A percentile compares a stretch with the other conserved stretches of the same genome.
These are phyloP conservation scores for Usnea hakonensis DNA, from an alignment of 495 filamentous ascomycete genomes.

Conservation along the genomic window DNA sequence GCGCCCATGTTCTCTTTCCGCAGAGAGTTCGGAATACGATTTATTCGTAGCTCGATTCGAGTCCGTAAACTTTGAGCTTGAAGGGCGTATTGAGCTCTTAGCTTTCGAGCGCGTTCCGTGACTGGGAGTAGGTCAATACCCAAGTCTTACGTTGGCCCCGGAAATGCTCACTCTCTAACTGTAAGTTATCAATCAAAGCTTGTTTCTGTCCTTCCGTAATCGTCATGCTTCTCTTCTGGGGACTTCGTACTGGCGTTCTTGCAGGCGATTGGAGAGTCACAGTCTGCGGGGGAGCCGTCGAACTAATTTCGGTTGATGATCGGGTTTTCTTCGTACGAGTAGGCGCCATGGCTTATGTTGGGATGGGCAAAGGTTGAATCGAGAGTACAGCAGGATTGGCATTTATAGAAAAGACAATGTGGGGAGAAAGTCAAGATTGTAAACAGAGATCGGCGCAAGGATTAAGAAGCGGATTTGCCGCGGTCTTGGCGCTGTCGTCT, in stretches of 20 bases:
- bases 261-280: slow-evolving; percentile 36
- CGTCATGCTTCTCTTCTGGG: slow-evolving; percentile 52
- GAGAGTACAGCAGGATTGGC: background rate
- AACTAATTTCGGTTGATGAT: slow-evolving; percentile 39
- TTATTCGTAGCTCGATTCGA: slow-evolving; percentile 88
- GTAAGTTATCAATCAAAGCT: slow-evolving; percentile 83
- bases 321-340: slow-evolving; percentile 51
- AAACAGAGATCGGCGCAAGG: slow-evolving; percentile 17
- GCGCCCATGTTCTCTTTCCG: slow-evolving; percentile 81
- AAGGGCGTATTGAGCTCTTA: slow-evolving; percentile 81
- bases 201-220: slow-evolving; percentile 78
- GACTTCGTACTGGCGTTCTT: slow-evolving; percentile 47
- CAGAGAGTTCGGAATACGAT: slow-evolving; percentile 76
- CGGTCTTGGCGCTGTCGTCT: slow-evolving; percentile 11
- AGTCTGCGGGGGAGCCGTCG: slow-evolving; percentile 29
- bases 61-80: slow-evolving; percentile 77
- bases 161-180: slow-evolving; percentile 70
- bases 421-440: background rate
- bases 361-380: too few species aligned
- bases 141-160: slow-evolving; percentile 1
- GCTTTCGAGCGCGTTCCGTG: slow-evolving; percentile 81
- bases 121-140: slow-evolving; percentile 45
- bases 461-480: background rate
- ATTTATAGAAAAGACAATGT: background rate
- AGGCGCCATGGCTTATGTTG: slow-evolving; percentile 38